Evolutionary conservation across 441 rosid species (phyloP).

Genomic region (Populus hybrid): DNA sequence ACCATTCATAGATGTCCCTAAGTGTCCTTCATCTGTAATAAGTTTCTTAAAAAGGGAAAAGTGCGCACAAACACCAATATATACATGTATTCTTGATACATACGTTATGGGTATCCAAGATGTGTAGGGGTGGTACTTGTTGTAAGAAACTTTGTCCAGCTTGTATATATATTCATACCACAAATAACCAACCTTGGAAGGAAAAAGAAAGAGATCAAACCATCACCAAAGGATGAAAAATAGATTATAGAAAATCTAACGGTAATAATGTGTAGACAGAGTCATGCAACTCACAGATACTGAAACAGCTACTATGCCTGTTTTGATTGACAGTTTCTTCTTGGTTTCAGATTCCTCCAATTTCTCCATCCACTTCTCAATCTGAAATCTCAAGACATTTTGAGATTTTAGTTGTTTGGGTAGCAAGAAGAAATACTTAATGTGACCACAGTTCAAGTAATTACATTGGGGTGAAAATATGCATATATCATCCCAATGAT

Average conservation of each 20-base stretch:
- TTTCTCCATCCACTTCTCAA: slow-evolving; percentile 98
- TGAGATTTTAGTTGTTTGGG: slow-evolving; percentile 9
- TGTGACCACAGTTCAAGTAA: slow-evolving; percentile 14
- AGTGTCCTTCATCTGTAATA: neutral
- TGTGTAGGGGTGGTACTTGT: slow-evolving; percentile 95
- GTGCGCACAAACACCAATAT: neutral
- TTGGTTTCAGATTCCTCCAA: slow-evolving; percentile 90
- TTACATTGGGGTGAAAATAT: slow-evolving; percentile 91
- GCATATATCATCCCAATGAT: slow-evolving; percentile 97
- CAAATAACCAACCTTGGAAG: slow-evolving; percentile 76
- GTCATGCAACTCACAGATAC: slow-evolving; percentile 54
- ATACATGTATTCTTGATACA: slow-evolving; percentile 28
- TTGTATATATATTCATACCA: slow-evolving; percentile 95
- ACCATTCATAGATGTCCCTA: neutral
- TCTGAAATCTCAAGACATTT: slow-evolving; percentile 42
- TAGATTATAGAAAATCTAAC: slow-evolving; percentile 2
- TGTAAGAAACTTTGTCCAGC: slow-evolving; percentile 91
- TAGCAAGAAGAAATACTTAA: neutral
- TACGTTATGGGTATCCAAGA: slow-evolving; percentile 99
- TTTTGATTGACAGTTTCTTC: slow-evolving; percentile 65
- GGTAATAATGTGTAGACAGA: slow-evolving; percentile 4
- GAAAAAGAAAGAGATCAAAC: slow-evolving; percentile 12
- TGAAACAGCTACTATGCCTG: slow-evolving; percentile 55
- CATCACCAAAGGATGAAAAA: slow-evolving; percentile 8
- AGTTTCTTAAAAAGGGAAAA: neutral